Evolutionary conservation across 495 filamentous ascomycete species (phyloP).

Genomic region (Penicillium dipodomyicola): DNA sequence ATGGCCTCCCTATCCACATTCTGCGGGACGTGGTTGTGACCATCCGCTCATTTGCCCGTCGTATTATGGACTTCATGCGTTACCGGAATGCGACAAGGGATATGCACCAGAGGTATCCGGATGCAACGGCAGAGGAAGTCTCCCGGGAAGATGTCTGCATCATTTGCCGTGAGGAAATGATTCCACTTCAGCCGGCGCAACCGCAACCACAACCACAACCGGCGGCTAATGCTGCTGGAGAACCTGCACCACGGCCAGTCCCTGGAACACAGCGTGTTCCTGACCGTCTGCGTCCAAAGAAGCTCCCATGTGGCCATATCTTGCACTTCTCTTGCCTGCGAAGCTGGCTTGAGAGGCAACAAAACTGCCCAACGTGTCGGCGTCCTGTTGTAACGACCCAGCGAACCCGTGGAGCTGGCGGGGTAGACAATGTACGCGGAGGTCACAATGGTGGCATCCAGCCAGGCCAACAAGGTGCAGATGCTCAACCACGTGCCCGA

Average conservation of each 20-base stretch:
- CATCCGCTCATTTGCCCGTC: slow-evolving; percentile 81
- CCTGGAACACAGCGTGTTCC: slow-evolving; percentile 43
- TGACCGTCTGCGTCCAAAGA: slow-evolving; percentile 86
- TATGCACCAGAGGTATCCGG: slow-evolving; percentile 89
- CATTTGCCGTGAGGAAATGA: slow-evolving; percentile 96
- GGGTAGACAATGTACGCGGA: slow-evolving; percentile 28
- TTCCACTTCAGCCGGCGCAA: slow-evolving; percentile 55
- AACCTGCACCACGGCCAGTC: slow-evolving; percentile 27
- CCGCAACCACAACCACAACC: slow-evolving; percentile 33
- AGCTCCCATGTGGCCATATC: slow-evolving; percentile 93
- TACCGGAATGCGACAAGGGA: slow-evolving; percentile 86
- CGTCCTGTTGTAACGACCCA: slow-evolving; percentile 60
- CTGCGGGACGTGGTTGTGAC: slow-evolving; percentile 94
- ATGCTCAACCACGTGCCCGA: slow-evolving; percentile 42
- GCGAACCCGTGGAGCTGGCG: slow-evolving; percentile 28
- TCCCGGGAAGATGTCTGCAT: slow-evolving; percentile 88
- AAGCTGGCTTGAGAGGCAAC: slow-evolving; percentile 97
- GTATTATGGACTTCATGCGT: slow-evolving; percentile 79
- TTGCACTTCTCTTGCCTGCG: slow-evolving; percentile 90
- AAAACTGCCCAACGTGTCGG: slow-evolving; percentile 94
- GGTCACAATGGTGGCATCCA: slow-evolving; percentile 29
- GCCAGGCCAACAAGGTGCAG: slow-evolving; percentile 31
- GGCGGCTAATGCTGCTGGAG: slow-evolving; percentile 32
- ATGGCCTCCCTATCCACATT: slow-evolving; percentile 93
- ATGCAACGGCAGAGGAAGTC: slow-evolving; percentile 86